Percentiles rank a stretch among this genome's conserved stretches.
These are phyloP conservation scores for Phlegmacium glaucopus DNA, from an alignment of 768 basidiomycete species.

Conservation along the genomic window DNA sequence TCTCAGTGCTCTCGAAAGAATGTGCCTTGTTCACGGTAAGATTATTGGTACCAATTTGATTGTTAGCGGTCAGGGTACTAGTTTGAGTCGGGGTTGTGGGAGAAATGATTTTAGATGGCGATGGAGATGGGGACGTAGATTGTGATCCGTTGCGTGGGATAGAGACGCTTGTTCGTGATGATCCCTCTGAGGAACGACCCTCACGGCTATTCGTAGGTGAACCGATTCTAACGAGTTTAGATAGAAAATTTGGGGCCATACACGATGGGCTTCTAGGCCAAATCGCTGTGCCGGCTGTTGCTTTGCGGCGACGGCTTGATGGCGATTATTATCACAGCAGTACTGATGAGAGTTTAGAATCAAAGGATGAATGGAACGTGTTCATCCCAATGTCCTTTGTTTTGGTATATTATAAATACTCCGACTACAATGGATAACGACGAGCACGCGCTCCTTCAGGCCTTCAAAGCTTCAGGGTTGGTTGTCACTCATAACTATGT, in stretches of 20 bases:
- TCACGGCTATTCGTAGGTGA: constrained; percentile 13
- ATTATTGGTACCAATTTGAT: constrained; percentile 6
- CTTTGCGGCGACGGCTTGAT: neutral
- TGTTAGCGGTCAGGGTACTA: constrained; percentile 2
- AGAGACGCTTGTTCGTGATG: constrained; percentile 9
- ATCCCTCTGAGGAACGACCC: constrained; percentile 17
- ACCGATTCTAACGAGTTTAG: constrained; percentile 21
- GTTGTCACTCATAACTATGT: too few relatives aligned
- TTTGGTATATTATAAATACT: too few relatives aligned
- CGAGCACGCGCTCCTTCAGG: too few relatives aligned
- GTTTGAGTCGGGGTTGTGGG: constrained; percentile 17
- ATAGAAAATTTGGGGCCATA: constrained; percentile 24
- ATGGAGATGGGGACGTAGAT: constrained; percentile 6
- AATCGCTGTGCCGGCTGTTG: neutral
- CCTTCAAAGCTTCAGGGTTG: too few relatives aligned
- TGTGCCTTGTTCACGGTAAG: constrained; percentile 7
- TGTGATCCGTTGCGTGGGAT: constrained; percentile 13
- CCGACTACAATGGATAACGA: too few relatives aligned
- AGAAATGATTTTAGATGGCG: constrained; percentile 4
- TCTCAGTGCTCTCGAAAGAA: constrained; percentile 23
- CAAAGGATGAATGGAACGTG: too few relatives aligned
- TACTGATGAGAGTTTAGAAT: too few relatives aligned
- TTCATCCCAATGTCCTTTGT: too few relatives aligned
- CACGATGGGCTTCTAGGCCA: constrained; percentile 8
- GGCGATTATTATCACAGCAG: too few relatives aligned